Evolutionary conservation across 2,329 filamentous ascomycete species (phyloP).

Genomic region (Ceratocystis ficicola): DNA sequence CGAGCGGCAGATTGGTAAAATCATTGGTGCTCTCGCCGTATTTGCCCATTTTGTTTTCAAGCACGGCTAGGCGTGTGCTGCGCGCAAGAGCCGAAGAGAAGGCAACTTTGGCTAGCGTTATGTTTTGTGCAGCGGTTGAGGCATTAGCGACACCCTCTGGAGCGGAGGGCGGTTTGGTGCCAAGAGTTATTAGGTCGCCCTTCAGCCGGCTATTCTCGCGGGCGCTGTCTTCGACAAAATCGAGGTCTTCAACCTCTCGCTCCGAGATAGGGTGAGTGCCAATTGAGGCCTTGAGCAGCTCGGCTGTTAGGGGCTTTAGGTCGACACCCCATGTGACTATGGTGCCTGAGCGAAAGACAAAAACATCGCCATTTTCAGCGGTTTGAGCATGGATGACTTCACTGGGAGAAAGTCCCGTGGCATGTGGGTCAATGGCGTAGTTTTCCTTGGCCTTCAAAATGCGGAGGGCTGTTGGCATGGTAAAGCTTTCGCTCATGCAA

Average conservation of each 20-base stretch:
- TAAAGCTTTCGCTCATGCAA: constrained; percentile 51
- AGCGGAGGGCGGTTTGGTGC: constrained; percentile 50
- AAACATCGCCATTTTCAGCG: constrained; percentile 66
- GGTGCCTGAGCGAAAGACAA: constrained; percentile 89
- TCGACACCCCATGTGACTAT: constrained; percentile 86
- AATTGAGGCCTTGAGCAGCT: constrained; percentile 63
- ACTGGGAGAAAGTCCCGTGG: constrained; percentile 46
- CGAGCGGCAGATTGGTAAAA: constrained; percentile 62
- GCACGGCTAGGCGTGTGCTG: constrained; percentile 83
- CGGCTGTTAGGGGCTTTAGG: constrained; percentile 59
- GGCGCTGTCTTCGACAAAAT: constrained; percentile 64
- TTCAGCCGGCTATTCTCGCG: constrained; percentile 66
- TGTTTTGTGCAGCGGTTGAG: constrained; percentile 36
- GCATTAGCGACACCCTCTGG: constrained; percentile 28
- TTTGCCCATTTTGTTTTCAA: constrained; percentile 67
- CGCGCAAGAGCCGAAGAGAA: constrained; percentile 90
- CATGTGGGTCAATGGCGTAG: constrained; percentile 50
- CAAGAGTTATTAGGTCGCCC: constrained; percentile 80
- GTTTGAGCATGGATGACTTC: constrained; percentile 53
- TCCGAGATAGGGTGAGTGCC: constrained; percentile 55
- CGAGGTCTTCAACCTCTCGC: constrained; percentile 78
- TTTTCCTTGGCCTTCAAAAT: constrained; percentile 44
- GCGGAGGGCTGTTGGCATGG: constrained; percentile 48
- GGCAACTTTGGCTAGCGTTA: constrained; percentile 80
- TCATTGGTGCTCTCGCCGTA: constrained; percentile 80